Percentiles rank a stretch among this genome's conserved stretches.
These are phyloP conservation scores for Suillus subluteus DNA, from an alignment of 768 basidiomycete genomes.

Conservation along the genomic window DNA sequence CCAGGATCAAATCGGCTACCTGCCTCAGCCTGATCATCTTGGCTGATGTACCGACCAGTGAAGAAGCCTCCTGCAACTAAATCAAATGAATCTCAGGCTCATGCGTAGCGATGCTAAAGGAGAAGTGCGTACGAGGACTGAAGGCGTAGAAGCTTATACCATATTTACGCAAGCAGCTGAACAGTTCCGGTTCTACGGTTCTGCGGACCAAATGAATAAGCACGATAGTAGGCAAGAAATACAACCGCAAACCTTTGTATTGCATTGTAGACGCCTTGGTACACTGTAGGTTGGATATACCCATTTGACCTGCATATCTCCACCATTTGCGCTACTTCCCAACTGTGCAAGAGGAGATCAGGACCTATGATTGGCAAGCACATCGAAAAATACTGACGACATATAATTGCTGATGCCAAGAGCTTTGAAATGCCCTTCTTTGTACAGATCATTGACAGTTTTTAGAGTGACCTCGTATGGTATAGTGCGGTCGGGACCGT, in stretches of 20 bases:
- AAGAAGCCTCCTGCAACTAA: constrained; percentile 42
- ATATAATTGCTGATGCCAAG: constrained; percentile 32
- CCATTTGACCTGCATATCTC: constrained; percentile 29
- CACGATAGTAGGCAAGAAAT: not conserved
- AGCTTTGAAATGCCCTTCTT: constrained; percentile 25
- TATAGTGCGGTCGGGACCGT: constrained; percentile 27
- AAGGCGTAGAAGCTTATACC: constrained; percentile 38
- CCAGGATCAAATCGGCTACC: constrained; percentile 62
- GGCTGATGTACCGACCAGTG: constrained; percentile 41
- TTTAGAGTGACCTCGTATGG: constrained; percentile 28
- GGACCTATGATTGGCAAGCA: constrained; percentile 21
- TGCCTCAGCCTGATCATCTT: constrained; percentile 44
- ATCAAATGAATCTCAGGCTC: constrained; percentile 4
- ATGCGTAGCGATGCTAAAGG: not conserved
- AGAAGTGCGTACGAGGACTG: constrained; percentile 31
- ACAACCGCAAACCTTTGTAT: constrained; percentile 21
- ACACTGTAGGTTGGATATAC: constrained; percentile 31
- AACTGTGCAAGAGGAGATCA: constrained; percentile 16
- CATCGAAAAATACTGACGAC: constrained; percentile 7
- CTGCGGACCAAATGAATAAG: not conserved
- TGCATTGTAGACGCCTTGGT: constrained; percentile 32
- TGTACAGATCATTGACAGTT: constrained; percentile 28
- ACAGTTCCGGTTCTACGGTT: constrained; percentile 15
- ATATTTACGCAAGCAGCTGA: constrained; percentile 31
- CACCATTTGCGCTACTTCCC: constrained; percentile 40